Base-by-base conservation (phyloP, 2,329 filamentous ascomycete genomes). In the Colletotrichum sp. region DNA sequence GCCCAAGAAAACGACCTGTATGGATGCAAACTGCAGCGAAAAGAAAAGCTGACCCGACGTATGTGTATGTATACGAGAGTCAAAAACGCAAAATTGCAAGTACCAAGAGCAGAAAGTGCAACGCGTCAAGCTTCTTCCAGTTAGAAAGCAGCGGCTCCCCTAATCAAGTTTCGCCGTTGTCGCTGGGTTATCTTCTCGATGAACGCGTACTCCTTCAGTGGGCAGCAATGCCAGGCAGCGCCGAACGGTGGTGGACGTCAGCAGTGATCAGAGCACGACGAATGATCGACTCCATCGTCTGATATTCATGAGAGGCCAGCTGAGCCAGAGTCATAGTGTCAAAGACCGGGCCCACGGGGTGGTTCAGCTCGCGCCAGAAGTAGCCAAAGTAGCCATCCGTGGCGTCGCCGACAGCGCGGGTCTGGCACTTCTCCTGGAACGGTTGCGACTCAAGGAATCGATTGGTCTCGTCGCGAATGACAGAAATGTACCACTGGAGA, bases 401-500 rank as follows among this genome's bases (percentile, higher is more conserved):
- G 26, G 82, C 68, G 16, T 73, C 57, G 28, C 81, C 80, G 28
- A 79, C 79, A 26, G 82, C 80, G 63, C 86, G 80, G 8, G 90
- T 81, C 2, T 81, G 75, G 15, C 83, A 83, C 66, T 87, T 87
- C 75, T 89, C 85, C 8, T 82, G 81, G 26, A 90, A 83, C 1
- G 86, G 81, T 13, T 88, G 83, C 12, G 79, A 68, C 39, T 86
- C 79, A 13, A 89, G 81, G 28, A 85, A 84, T 3, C 86, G 83
- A 15, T 81, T 84, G 1, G 90, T 89, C 79, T 90, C 88, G 78
- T 90, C 87, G 49, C 90, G 89, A 72, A 93, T 89, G 28, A 91
- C 75, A 18, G 85, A 83, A 70, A 92, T 88, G 82, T 92, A 93
- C 85, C 87, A 93, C 90, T 92, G 65, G 49, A 12, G 36, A 26